These are phyloP conservation scores for Ogataea philodendri DNA, from an alignment of 805 yeast species.

Conservation along the genomic window DNA sequence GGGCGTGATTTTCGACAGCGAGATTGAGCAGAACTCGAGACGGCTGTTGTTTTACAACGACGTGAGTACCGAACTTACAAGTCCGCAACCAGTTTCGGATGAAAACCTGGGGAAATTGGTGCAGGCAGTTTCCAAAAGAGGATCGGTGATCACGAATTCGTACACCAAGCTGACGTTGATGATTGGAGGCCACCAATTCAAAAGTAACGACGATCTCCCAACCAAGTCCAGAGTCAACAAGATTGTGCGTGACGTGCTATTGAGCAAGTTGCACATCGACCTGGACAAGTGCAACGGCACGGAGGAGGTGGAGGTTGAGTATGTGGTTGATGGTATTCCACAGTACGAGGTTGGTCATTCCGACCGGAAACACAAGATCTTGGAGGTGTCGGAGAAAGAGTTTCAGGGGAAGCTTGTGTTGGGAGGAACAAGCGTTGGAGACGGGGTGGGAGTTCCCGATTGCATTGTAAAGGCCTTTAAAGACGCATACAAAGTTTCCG, in stretches of 20 bases:
- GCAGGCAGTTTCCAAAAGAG: constrained; percentile 18
- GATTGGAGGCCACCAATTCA: constrained; percentile 68
- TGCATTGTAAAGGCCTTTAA: constrained; percentile 64
- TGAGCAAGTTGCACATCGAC: constrained; percentile 20
- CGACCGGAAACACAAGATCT: constrained; percentile 38
- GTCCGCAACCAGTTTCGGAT: constrained; percentile 1
- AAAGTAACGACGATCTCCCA: constrained; percentile 20
- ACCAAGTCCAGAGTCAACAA: constrained; percentile 23
- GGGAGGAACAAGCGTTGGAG: constrained; percentile 80
- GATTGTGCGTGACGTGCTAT: constrained; percentile 25
- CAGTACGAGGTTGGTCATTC: constrained; percentile 73
- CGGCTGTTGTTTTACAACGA: constrained; percentile 24
- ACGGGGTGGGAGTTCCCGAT: constrained; percentile 89
- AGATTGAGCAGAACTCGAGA: constrained; percentile 58
- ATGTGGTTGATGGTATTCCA: constrained; percentile 67
- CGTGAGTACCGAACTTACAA: constrained; percentile 14
- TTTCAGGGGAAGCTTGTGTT: constrained; percentile 46
- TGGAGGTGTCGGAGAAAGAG: constrained; percentile 32
- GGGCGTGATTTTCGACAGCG: constrained; percentile 91
- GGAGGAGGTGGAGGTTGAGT: constrained; percentile 35
- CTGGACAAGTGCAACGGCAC: constrained; percentile 16
- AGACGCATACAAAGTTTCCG: constrained; percentile 43
- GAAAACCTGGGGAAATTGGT: constrained; percentile 17
- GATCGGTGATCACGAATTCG: constrained; percentile 26
- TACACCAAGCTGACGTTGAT: constrained; percentile 80